Percentiles rank a stretch among this genome's conserved stretches.
phyloP scores from a whole-genome alignment of 768 basidiomycete species.

The Mycena epipterygia region DNA sequence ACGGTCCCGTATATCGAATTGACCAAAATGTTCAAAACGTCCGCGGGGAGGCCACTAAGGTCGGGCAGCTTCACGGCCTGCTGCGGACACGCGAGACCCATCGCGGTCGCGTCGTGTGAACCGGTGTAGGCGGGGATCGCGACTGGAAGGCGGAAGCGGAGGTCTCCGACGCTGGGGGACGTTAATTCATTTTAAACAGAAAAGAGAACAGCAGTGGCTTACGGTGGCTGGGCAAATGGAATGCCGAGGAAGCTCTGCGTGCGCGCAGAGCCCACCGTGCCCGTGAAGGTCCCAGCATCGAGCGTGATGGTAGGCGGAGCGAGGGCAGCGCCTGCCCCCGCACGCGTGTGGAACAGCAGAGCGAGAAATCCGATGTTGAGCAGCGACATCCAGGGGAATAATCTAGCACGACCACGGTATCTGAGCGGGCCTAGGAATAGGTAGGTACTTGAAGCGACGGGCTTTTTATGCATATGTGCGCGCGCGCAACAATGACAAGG shows the following conservation, averaged over 20 bases:
- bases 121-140: slow-evolving; percentile 51
- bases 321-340: slow-evolving; percentile 36
- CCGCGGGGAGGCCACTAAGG: slow-evolving; percentile 48
- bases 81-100: slow-evolving; percentile 63
- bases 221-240: slow-evolving; percentile 71
- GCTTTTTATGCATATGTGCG: too few species aligned
- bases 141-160: slow-evolving; percentile 58
- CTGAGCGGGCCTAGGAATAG: too few species aligned
- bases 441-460: too few species aligned
- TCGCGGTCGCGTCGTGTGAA: slow-evolving; percentile 52
- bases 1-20: slow-evolving; percentile 46
- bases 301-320: slow-evolving; percentile 53
- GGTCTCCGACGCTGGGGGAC: slow-evolving; percentile 44
- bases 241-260: slow-evolving; percentile 62
- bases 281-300: slow-evolving; percentile 58
- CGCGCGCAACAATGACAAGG: too few species aligned
- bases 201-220: not conserved
- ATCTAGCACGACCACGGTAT: too few species aligned
- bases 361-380: not conserved
- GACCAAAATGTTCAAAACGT: slow-evolving; percentile 48
- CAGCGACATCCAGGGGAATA: not conserved
- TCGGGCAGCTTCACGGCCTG: slow-evolving; percentile 54
- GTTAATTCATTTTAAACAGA: not conserved
- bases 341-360: slow-evolving; percentile 18
- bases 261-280: slow-evolving; percentile 45